Evolutionary conservation across 257 asterid genomes (phyloP), one percentile per base, ranked within the genome.

Genomic region (Solanum etuberosum): DNA sequence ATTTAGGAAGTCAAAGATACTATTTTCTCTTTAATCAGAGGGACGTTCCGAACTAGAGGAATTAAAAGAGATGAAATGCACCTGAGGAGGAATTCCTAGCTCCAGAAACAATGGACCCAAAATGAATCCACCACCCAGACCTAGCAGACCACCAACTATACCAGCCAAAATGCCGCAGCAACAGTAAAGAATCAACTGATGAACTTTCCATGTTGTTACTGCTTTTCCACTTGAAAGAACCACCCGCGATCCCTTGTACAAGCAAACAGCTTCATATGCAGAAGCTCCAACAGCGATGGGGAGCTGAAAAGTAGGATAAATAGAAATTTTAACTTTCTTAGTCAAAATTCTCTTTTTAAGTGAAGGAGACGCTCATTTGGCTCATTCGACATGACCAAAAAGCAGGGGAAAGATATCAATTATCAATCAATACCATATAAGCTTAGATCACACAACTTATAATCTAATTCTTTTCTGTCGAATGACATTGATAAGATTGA

Each of bases 71-170:
- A 31, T 46, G 54, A 48, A 83, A 80, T 32, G 76, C 27, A 92
- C 96, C 94, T 92, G 96, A 21, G 96, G 95, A 89, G 96, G 96
- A 86, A 91, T 83, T 43, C 95, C 96, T 3, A 93, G 91, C 86
- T 93, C 95, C 3, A 93, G 84, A 61, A 92, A 88, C 87, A 93
- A 83, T 29, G 96, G 96, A 72, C 95, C 94, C 74, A 93, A 68
- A 63, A 93, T 93, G 92, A 93, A 93, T 54, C 96, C 96, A 48
- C 96, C 96, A 21, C 96, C 96, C 18, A 93, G 96, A 85, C 96
- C 96, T 35, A 93, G 92, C 51, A 93, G 90, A 29, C 96, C 93
- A 27, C 96, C 96, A 86, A 93, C 95, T 1, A 92, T 59, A 83
- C 96, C 96, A 16, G 94, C 92, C 91, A 93, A 83, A 34, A 93